Base-by-base conservation (phyloP, 345 rosid species). In the Eucalyptus decipiens region DNA sequence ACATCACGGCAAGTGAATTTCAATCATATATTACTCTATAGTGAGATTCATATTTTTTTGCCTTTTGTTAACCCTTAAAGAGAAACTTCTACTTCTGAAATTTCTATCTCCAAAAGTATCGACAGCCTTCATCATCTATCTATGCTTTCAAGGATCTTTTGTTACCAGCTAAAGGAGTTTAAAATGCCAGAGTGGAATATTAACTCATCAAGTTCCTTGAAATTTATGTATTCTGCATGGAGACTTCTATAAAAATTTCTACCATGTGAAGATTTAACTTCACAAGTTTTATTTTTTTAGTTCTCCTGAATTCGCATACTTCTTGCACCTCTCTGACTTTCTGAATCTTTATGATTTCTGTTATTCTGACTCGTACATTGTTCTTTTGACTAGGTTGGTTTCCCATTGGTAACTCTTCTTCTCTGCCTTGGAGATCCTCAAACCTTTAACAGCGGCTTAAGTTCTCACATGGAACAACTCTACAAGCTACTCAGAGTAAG, bases 351-450 rank as follows among this genome's bases (percentile, higher is more conserved):
- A 19, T 52, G 42, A 62, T 50, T 50, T 80, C 60, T 45, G 28
- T 40, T 19, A 50, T 76, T 51, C 47, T 40, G 89, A 92, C 58
- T 89, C 89, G 72, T 90, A 40, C 87, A 86, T 65, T 34, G n/a
- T 67, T 90, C 52, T 88, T 34, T 89, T 86, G 90, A 48, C 89
- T 92, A 98, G 99, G 99, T 98, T 92, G 99, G 99, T 90, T 97
- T 96, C 91, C 99, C 99, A 81, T 92, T 98, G 93, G 99, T 97
- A 91, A 98, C 99, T 91, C 98, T 97, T 91, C 99, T 98, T 92
- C 97, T 98, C 50, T 98, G 99, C 90, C 98, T 98, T 34, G 99
- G 99, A 86, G 99, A 98, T 94, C 99, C 99, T 80, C 97, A 94
- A 91, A 94, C 95, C 92, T 98, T 98, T 92, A 97, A 96, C 94